These are phyloP conservation scores for Tricholoma terreum DNA, from an alignment of 768 basidiomycete species.

Conservation along the genomic window DNA sequence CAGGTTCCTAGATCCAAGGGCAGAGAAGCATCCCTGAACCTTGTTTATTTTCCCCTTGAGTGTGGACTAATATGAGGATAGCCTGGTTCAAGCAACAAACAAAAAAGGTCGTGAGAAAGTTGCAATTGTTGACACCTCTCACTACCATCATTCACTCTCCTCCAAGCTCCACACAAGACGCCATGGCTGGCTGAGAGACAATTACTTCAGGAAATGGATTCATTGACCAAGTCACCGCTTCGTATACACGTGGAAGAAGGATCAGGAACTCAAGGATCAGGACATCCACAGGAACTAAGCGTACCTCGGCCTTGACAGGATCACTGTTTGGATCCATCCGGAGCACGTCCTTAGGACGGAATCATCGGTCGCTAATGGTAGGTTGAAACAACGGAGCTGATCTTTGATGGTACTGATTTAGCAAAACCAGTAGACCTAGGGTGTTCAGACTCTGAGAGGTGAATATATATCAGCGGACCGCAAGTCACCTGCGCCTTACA, in stretches of 20 bases:
- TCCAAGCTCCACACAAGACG: too few species aligned
- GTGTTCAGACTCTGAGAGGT: neutral
- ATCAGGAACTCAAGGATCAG: too few species aligned
- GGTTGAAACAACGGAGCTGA: neutral
- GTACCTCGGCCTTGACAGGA: neutral
- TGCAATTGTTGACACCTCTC: neutral
- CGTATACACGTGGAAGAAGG: neutral
- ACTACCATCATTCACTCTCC: too few species aligned
- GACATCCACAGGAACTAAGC: neutral
- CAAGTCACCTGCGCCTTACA: neutral
- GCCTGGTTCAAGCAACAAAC: too few species aligned
- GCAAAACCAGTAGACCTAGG: neutral
- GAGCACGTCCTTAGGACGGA: neutral
- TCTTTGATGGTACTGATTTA: neutral
- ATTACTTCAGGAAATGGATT: too few species aligned
- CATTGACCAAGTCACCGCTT: neutral
- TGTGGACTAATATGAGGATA: neutral
- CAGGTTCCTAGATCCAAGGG: neutral
- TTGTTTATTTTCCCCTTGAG: neutral
- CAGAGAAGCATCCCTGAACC: neutral
- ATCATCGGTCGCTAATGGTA: neutral
- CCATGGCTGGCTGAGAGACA: too few species aligned
- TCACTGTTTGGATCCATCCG: neutral
- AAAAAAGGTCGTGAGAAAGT: neutral
- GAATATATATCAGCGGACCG: neutral